phyloP scores from a whole-genome alignment of 2,329 filamentous ascomycete genomes.

The Colletotrichum filicis region DNA sequence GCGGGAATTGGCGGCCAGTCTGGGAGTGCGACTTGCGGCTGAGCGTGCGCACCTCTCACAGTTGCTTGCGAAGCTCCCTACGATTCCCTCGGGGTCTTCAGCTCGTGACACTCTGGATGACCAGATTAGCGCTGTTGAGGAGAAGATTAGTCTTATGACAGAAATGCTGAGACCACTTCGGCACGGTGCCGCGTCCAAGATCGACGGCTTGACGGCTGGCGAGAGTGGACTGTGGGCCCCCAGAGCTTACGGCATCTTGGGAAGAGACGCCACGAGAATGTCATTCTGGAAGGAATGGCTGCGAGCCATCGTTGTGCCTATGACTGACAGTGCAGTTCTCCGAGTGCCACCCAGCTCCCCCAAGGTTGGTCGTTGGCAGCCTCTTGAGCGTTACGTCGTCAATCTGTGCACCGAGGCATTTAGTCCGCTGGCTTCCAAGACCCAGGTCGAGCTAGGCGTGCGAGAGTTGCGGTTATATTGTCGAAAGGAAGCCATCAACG shows the following conservation, averaged over 20 bases:
- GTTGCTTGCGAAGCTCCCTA: slow-evolving; percentile 84
- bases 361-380: slow-evolving; percentile 93
- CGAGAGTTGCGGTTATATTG: slow-evolving; percentile 92
- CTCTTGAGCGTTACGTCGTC: slow-evolving; percentile 94
- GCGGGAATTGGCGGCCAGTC: slow-evolving; percentile 88
- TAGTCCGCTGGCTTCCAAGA: slow-evolving; percentile 91
- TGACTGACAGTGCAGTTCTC: slow-evolving; percentile 87
- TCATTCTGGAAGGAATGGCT: slow-evolving; percentile 99
- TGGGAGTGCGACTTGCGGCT: slow-evolving; percentile 86
- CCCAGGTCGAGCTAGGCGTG: slow-evolving; percentile 91
- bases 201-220: slow-evolving; percentile 93
- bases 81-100: slow-evolving; percentile 80
- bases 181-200: slow-evolving; percentile 95
- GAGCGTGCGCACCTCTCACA: slow-evolving; percentile 93
- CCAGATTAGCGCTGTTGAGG: slow-evolving; percentile 93
- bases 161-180: slow-evolving; percentile 92
- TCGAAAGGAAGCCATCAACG: slow-evolving; percentile 91
- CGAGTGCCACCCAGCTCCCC: slow-evolving; percentile 90
- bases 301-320: slow-evolving; percentile 91
- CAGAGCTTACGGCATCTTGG: slow-evolving; percentile 91
- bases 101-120: slow-evolving; percentile 90
- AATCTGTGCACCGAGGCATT: slow-evolving; percentile 96
- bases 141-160: slow-evolving; percentile 97
- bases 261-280: slow-evolving; percentile 83
- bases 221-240: slow-evolving; percentile 97